These are phyloP conservation scores for Conticribra weissflogii DNA, from an alignment of 108 stramenopile genomes.

Conservation along the genomic window DNA sequence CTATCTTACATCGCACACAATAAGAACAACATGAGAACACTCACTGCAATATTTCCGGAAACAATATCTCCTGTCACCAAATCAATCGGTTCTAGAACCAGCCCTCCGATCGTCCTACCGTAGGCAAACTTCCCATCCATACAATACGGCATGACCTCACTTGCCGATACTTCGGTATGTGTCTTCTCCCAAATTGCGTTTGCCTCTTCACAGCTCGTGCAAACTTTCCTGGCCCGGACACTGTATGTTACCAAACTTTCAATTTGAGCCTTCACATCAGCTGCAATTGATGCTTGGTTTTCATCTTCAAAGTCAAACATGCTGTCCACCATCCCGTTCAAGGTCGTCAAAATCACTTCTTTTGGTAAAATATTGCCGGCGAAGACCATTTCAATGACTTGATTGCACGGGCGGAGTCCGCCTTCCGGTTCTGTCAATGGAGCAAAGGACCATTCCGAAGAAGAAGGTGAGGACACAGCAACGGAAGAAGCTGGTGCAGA, in stretches of 20 bases:
- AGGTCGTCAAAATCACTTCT: neutral
- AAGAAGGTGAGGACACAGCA: too few relatives aligned
- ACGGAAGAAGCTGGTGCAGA: too few relatives aligned
- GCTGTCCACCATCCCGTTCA: neutral
- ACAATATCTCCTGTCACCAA: neutral
- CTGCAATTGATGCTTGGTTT: neutral
- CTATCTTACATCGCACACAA: too few relatives aligned
- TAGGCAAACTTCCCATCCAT: constrained; percentile 2
- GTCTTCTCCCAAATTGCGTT: constrained; percentile 5
- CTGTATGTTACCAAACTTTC: neutral
- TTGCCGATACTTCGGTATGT: neutral
- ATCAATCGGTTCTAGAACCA: constrained; percentile 15
- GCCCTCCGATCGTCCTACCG: constrained; percentile 14
- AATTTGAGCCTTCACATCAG: neutral
- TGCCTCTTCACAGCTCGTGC: constrained; percentile 12
- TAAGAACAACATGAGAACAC: neutral
- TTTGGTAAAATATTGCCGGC: neutral
- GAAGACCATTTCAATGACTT: neutral
- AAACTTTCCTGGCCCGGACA: constrained; percentile 6
- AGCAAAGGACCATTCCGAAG: neutral
- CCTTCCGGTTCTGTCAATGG: neutral
- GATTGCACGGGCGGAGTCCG: constrained; percentile 6
- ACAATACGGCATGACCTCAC: constrained; percentile 18
- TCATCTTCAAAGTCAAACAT: neutral
- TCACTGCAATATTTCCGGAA: neutral